Evolutionary conservation across 805 yeast species (phyloP).

Genomic region (Candida piceae): DNA sequence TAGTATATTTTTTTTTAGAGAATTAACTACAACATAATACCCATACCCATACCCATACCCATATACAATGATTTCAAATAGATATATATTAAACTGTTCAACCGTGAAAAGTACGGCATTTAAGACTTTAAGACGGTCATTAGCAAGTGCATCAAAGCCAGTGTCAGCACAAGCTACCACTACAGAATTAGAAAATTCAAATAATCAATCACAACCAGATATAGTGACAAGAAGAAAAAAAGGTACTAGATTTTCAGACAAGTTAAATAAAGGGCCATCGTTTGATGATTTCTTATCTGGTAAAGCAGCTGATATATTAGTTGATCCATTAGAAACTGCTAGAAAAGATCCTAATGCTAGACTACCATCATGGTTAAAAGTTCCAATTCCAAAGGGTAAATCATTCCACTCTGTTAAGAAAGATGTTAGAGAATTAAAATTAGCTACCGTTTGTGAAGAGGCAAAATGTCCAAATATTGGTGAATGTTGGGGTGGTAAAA

Average conservation of each 20-base stretch:
- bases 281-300: slow-evolving; percentile 89
- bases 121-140: background rate
- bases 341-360: slow-evolving; percentile 64
- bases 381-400: slow-evolving; percentile 94
- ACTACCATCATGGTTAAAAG: slow-evolving; percentile 90
- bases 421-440: slow-evolving; percentile 81
- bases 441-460: slow-evolving; percentile 97
- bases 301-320: slow-evolving; percentile 57
- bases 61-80: slow-evolving; percentile 1
- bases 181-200: background rate
- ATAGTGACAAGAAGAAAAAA: slow-evolving; percentile 37
- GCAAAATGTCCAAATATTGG: slow-evolving; percentile 99
- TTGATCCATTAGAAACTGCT: slow-evolving; percentile 77
- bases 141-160: slow-evolving; percentile 1
- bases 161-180: background rate
- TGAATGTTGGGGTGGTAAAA: slow-evolving; percentile 98
- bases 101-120: background rate
- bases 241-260: slow-evolving; percentile 60
- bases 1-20: background rate
- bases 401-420: slow-evolving; percentile 74
- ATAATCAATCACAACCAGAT: background rate
- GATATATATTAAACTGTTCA: background rate
- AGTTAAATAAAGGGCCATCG: slow-evolving; percentile 79
- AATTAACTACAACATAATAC: no score
- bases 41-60: background rate